Percentiles rank a stretch among this genome's conserved stretches.
Evolutionary conservation across 495 filamentous ascomycete species (phyloP).

Genomic region (Podospora appendiculata): DNA sequence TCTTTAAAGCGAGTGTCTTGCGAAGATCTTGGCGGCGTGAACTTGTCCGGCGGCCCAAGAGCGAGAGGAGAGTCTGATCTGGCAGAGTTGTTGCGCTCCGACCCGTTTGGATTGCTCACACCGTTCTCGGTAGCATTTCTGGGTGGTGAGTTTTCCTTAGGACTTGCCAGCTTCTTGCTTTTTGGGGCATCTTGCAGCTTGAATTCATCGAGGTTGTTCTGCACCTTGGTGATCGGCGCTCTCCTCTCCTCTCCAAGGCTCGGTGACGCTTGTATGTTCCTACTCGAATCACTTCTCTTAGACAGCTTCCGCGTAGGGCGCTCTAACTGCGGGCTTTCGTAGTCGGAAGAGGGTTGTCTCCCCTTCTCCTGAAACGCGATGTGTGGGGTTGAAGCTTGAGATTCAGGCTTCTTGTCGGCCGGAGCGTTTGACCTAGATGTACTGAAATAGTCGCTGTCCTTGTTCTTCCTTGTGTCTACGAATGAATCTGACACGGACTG

Average conservation of each 20-base stretch:
- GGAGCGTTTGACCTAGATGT: constrained; percentile 17
- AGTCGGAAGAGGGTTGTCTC: constrained; percentile 50
- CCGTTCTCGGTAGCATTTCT: constrained; percentile 21
- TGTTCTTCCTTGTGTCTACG: constrained; percentile 33
- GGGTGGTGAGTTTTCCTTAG: constrained; percentile 59
- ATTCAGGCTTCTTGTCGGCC: constrained; percentile 29
- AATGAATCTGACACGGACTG: constrained; percentile 46
- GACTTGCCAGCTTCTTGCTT: constrained; percentile 50
- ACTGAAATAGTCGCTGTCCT: constrained; percentile 49
- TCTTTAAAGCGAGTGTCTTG: constrained; percentile 41
- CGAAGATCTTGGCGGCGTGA: constrained; percentile 37
- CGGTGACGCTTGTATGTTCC: constrained; percentile 35
- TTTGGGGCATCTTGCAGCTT: constrained; percentile 70
- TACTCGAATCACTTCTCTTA: constrained; percentile 31
- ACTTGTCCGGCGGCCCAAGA: constrained; percentile 26
- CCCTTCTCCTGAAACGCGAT: constrained; percentile 88
- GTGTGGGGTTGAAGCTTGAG: constrained; percentile 61
- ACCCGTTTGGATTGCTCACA: constrained; percentile 16
- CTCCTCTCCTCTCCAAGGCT: constrained; percentile 34
- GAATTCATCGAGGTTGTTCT: constrained; percentile 47
- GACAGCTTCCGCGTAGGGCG: constrained; percentile 36
- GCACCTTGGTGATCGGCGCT: constrained; percentile 18
- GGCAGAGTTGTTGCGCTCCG: constrained; percentile 18
- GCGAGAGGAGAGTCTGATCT: constrained; percentile 23
- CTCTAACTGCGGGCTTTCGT: constrained; percentile 36